Evolutionary conservation across 805 yeast species (phyloP).

Genomic region (Candida parachauliodes): DNA sequence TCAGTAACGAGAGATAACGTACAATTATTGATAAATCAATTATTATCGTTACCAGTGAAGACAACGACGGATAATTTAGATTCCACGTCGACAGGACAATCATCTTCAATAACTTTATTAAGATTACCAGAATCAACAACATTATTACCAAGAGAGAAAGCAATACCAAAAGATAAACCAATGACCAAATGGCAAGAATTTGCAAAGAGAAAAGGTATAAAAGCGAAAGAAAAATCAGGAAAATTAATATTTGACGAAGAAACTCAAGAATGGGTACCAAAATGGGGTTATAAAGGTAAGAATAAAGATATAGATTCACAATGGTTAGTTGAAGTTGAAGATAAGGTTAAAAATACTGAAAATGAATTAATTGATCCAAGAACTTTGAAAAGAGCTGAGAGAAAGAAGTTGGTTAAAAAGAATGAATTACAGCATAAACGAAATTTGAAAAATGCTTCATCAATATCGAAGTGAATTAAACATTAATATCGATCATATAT

Average conservation of each 20-base stretch:
- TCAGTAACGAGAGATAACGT: conserved; percentile 84
- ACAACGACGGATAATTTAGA: conserved; percentile 74
- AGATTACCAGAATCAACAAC: conserved; percentile 82
- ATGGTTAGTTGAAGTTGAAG: conserved; percentile 95
- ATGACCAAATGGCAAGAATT: conserved; percentile 96
- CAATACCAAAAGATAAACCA: conserved; percentile 88
- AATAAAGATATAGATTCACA: conserved; percentile 84
- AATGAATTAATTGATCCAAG: conserved; percentile 84
- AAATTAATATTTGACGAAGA: conserved; percentile 89
- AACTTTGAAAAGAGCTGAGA: conserved; percentile 71
- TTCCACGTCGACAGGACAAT: conserved; percentile 51
- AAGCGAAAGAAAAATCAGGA: conserved; percentile 84
- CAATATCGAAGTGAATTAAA: conserved; percentile 1
- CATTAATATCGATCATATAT: no score
- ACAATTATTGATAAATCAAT: conserved; percentile 86
- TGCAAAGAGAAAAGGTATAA: conserved; percentile 93
- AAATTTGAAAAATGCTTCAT: conserved; percentile 47
- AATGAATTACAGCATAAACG: conserved; percentile 81
- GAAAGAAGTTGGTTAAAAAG: conserved; percentile 81
- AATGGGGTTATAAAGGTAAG: conserved; percentile 96
- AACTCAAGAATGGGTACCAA: conserved; percentile 91
- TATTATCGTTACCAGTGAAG: conserved; percentile 83
- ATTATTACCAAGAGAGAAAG: conserved; percentile 88
- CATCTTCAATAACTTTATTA: conserved; percentile 76
- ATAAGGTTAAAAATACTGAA: conserved; percentile 49